A percentile compares a stretch with the other conserved stretches of the same genome.
These are phyloP conservation scores for Xylaria sp. DNA, from an alignment of 2,329 filamentous ascomycete species.

Conservation along the genomic window DNA sequence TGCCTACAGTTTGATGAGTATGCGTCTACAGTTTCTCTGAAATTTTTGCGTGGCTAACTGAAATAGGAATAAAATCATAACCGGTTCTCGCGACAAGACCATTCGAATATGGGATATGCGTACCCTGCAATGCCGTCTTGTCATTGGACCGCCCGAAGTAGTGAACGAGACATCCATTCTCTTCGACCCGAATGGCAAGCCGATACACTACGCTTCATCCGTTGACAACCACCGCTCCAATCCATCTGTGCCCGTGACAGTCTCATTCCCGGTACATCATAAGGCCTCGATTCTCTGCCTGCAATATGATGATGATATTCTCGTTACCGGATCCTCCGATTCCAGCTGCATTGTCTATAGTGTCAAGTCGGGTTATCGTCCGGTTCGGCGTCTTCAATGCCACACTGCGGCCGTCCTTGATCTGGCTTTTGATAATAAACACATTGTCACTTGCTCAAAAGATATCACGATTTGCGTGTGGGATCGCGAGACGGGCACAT, in stretches of 20 bases:
- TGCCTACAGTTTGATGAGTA: conserved; percentile 98
- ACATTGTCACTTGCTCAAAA: conserved; percentile 98
- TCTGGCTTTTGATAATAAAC: conserved; percentile 88
- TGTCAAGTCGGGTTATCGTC: conserved; percentile 79
- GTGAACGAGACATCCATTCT: conserved; percentile 64
- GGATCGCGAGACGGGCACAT: conserved; percentile 81
- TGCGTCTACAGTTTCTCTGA: conserved; percentile 47
- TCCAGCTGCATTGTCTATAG: conserved; percentile 91
- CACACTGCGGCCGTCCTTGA: conserved; percentile 93
- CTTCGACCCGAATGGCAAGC: conserved; percentile 60
- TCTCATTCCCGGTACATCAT: conserved; percentile 75
- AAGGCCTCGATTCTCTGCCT: conserved; percentile 93
- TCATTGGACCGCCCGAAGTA: conserved; percentile 82
- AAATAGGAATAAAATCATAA: conserved; percentile 89
- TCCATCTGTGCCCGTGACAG: conserved; percentile 62
- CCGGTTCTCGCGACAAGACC: conserved; percentile 92
- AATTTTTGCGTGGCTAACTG: conserved; percentile 48
- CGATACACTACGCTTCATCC: conserved; percentile 65
- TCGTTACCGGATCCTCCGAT: conserved; percentile 96
- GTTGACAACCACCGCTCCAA: conserved; percentile 59
- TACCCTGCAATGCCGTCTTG: conserved; percentile 82
- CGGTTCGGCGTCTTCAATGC: conserved; percentile 78
- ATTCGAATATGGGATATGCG: conserved; percentile 97
- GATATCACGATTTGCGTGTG: conserved; percentile 94
- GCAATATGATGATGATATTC: conserved; percentile 90